Base-by-base conservation (phyloP, 1,284 basidiomycete genomes). In the Fereydounia khargensis region DNA sequence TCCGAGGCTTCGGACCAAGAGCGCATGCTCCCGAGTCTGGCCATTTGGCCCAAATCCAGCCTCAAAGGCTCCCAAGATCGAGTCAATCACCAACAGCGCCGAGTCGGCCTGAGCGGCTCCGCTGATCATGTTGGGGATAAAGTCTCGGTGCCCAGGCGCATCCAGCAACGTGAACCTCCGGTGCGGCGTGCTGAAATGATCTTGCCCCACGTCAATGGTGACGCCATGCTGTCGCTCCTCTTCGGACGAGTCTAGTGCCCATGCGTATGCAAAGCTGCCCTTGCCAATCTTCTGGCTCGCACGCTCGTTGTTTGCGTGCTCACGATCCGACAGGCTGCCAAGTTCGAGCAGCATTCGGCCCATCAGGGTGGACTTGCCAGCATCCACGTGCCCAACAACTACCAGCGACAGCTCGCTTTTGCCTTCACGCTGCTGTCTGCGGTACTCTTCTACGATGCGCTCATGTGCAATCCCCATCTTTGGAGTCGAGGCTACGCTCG, bases 81-180 rank as follows among this genome's bases (percentile, higher is more conserved):
- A 86, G 76, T 96, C 95, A 17, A 98, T 84, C 5, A 98, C 94
- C n/a, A 98, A 82, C 4, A 98, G 78, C 1, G 94, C 92, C 27
- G 89, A 91, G 67, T 98, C 94, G 0, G 95, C 95, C 78, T 97
- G 94, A 0, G 92, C 86, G 2, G 94, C 94, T 2, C 94, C 94
- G 0, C 90, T 94, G 48, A 98, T 98, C 95, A 98, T 98, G 73
- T 97, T 97, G 0, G 95, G 94, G 46, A 98, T 88, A 67, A 98
- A 98, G 70, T 98, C 95, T 59, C 86, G 88, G 77, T 98, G 94
- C 0, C 94, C 94, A 0, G 94, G 94, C 0, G 95, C 94, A 68
- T 98, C 94, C 20, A 98, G 83, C 17, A 98, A 83, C 1, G 91
- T 96, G 59, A 97, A 86, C 47, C 85, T 82, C 39, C 88, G 83